These are phyloP conservation scores for Acanthamoeba royreba DNA, from an alignment of 208 protist species.

Conservation along the genomic window DNA sequence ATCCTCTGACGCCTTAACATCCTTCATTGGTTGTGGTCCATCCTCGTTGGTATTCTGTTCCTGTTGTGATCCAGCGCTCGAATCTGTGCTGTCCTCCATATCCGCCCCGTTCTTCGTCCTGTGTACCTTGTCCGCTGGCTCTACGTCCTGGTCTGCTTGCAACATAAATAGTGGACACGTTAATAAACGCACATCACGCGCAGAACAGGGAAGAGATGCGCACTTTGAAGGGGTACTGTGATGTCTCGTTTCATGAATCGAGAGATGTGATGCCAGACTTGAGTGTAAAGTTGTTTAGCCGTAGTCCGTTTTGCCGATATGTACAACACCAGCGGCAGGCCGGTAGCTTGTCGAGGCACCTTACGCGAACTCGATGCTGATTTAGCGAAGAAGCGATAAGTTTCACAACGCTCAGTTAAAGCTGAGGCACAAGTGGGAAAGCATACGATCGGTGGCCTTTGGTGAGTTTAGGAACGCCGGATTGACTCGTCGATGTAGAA, in stretches of 20 bases:
- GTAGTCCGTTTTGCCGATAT: neutral
- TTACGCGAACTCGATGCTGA: neutral
- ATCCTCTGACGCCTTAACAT: too few species aligned
- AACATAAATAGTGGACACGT: too few species aligned
- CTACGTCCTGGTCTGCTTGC: too few species aligned
- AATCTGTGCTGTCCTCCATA: too few species aligned
- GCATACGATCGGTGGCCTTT: neutral
- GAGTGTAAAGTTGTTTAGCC: neutral
- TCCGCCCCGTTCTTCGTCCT: too few species aligned
- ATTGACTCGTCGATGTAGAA: neutral
- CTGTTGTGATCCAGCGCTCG: too few species aligned
- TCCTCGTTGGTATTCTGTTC: too few species aligned
- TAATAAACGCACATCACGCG: too few species aligned
- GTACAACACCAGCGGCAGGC: neutral
- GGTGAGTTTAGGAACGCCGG: neutral
- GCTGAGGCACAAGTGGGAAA: too few species aligned
- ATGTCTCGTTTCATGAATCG: constrained; percentile 5
- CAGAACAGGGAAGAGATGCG: too few species aligned
- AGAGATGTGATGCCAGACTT: neutral
- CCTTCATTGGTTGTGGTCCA: too few species aligned
- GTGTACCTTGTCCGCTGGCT: too few species aligned
- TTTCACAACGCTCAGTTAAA: neutral
- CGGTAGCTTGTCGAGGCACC: neutral
- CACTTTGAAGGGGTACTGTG: neutral
- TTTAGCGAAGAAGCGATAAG: neutral